These are phyloP conservation scores for Hypoxylon rickii DNA, from an alignment of 495 filamentous ascomycete species.

Conservation along the genomic window DNA sequence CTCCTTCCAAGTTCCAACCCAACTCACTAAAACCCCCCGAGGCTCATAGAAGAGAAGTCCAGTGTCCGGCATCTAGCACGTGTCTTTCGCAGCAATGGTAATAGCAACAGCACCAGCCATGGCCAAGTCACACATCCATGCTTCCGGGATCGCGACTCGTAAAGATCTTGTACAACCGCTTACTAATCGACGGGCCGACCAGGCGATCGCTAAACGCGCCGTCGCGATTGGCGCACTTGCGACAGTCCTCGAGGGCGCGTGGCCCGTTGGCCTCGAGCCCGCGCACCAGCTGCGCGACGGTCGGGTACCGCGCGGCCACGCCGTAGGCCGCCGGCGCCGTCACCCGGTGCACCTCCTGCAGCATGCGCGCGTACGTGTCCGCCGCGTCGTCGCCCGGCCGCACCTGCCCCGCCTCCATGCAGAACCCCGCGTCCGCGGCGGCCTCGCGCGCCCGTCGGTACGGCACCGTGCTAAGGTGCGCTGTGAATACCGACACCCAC, in stretches of 20 bases:
- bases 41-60: too few species aligned
- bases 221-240: conserved; percentile 69
- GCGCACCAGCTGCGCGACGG: conserved; percentile 58
- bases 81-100: too few species aligned
- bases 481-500: conserved; percentile 80
- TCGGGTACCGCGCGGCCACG: conserved; percentile 65
- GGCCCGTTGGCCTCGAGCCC: conserved; percentile 66
- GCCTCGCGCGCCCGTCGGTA: conserved; percentile 59
- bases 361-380: conserved; percentile 78
- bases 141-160: conserved; percentile 67
- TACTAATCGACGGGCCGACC: conserved; percentile 72
- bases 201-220: conserved; percentile 67
- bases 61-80: too few species aligned
- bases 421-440: conserved; percentile 65
- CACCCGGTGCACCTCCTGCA: conserved; percentile 75
- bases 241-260: conserved; percentile 61
- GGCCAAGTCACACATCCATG: conserved; percentile 70
- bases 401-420: conserved; percentile 83
- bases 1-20: too few species aligned
- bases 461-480: conserved; percentile 77
- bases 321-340: conserved; percentile 76
- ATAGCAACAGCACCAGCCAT: too few species aligned
- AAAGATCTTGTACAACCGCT: conserved; percentile 74
- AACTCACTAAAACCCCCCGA: too few species aligned
- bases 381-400: conserved; percentile 63